phyloP scores from a whole-genome alignment of 495 filamentous ascomycete genomes.

The Viridothelium virens region DNA sequence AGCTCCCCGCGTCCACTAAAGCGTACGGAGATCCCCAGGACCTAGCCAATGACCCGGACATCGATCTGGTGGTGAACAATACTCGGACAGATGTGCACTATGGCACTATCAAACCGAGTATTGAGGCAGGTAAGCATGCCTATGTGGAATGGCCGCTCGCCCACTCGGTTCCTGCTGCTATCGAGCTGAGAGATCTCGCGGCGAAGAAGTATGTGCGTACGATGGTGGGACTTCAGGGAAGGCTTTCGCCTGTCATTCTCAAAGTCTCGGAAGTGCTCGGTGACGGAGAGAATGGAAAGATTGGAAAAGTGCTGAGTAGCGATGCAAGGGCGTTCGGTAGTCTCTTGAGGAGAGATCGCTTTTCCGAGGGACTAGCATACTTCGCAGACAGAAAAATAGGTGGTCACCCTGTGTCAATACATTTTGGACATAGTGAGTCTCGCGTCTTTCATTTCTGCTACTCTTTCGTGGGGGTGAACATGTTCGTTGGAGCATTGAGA shows the following conservation, averaged over 20 bases:
- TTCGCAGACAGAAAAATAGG: constrained; percentile 41
- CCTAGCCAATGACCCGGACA: constrained; percentile 46
- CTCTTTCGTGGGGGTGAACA: neutral
- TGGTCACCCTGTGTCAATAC: constrained; percentile 47
- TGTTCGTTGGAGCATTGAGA: too few species aligned
- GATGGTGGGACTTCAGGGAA: constrained; percentile 48
- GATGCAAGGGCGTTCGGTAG: constrained; percentile 40
- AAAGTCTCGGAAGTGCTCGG: constrained; percentile 44
- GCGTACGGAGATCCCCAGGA: constrained; percentile 47
- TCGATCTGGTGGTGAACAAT: constrained; percentile 52
- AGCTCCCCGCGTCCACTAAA: constrained; percentile 38
- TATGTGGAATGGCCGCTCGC: constrained; percentile 53
- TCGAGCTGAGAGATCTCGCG: constrained; percentile 40
- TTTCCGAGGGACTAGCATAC: constrained; percentile 37
- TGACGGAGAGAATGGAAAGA: constrained; percentile 30
- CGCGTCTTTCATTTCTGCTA: neutral
- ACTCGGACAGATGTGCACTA: constrained; percentile 51
- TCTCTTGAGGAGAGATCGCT: constrained; percentile 31
- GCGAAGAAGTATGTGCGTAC: constrained; percentile 37
- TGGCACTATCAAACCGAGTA: constrained; percentile 38
- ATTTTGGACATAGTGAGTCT: constrained; percentile 43
- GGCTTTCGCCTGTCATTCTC: constrained; percentile 36
- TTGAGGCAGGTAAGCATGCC: constrained; percentile 50
- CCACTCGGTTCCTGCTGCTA: constrained; percentile 30
- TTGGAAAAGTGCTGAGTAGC: constrained; percentile 49